Evolutionary conservation across 352 stramenopile genomes (phyloP).

Genomic region (Globisporangium sylvaticum): DNA sequence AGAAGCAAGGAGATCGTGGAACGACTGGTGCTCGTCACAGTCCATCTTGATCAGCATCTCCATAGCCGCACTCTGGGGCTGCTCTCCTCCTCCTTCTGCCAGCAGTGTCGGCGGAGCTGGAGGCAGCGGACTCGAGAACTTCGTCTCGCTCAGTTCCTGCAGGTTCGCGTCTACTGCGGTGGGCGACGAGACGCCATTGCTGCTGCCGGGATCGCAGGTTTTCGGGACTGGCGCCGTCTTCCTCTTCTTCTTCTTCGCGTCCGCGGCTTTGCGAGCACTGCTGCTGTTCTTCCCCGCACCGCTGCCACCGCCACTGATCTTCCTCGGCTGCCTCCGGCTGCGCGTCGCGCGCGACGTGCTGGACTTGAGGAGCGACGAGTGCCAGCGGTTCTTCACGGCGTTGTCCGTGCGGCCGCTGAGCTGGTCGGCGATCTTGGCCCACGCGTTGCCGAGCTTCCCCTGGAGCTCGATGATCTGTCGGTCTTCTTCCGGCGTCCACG

Average conservation of each 20-base stretch:
- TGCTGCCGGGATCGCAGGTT: not conserved
- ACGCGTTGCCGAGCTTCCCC: slow-evolving; percentile 32
- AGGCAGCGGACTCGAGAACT: not conserved
- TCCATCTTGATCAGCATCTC: not conserved
- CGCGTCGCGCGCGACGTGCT: not conserved
- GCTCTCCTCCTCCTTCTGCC: not conserved
- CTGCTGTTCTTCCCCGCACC: not conserved
- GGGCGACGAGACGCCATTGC: not conserved
- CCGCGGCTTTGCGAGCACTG: not conserved
- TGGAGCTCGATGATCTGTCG: slow-evolving; percentile 28
- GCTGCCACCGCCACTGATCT: not conserved
- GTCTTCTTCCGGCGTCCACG: slow-evolving; percentile 39
- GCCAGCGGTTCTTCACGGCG: slow-evolving; percentile 52
- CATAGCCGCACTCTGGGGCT: not conserved
- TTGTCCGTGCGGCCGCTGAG: slow-evolving; percentile 52
- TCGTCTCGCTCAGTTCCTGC: not conserved
- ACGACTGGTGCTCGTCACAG: not conserved
- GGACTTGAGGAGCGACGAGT: slow-evolving; percentile 19
- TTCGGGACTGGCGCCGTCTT: not conserved
- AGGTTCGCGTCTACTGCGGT: not conserved
- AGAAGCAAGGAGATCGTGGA: not conserved
- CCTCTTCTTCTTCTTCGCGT: not conserved
- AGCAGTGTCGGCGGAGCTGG: not conserved
- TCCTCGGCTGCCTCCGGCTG: slow-evolving; percentile 1
- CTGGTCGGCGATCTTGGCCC: slow-evolving; percentile 40